Percentiles rank a stretch among this genome's conserved stretches.
Evolutionary conservation across 192 early-diverging fungal species (phyloP).

Genomic region (Geranomyces variabilis): DNA sequence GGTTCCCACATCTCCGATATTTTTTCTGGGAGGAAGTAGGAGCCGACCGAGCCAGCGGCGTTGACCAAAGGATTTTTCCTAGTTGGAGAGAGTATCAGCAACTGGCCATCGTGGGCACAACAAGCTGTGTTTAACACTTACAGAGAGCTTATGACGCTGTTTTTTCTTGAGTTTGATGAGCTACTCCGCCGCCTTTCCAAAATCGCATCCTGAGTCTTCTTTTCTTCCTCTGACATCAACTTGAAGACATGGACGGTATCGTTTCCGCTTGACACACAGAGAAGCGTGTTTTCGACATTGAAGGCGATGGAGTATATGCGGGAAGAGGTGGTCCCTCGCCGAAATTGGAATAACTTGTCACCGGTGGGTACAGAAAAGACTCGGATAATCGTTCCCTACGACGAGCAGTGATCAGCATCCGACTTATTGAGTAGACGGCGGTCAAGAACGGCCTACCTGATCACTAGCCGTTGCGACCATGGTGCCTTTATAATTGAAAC

Average conservation of each 20-base stretch:
- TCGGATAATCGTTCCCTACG: slow-evolving; percentile 91
- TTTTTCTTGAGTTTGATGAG: slow-evolving; percentile 4
- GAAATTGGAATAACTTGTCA: slow-evolving; percentile 88
- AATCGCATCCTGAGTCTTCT: background rate
- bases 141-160: slow-evolving; percentile 39
- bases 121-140: slow-evolving; percentile 19
- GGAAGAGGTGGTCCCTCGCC: slow-evolving; percentile 90
- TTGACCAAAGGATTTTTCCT: slow-evolving; percentile 43
- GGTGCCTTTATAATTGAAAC: slow-evolving; percentile 90
- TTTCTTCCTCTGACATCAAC: slow-evolving; percentile 45
- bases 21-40: slow-evolving; percentile 79
- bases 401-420: background rate
- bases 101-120: background rate
- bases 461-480: slow-evolving; percentile 94
- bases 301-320: slow-evolving; percentile 92
- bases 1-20: slow-evolving; percentile 95
- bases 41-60: slow-evolving; percentile 74
- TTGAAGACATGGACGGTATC: slow-evolving; percentile 98
- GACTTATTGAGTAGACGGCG: no score
- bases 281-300: slow-evolving; percentile 66
- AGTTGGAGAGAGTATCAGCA: background rate
- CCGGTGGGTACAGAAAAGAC: slow-evolving; percentile 88
- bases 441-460: slow-evolving; percentile 80
- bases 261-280: slow-evolving; percentile 86
- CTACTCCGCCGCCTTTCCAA: background rate